phyloP scores from a whole-genome alignment of 495 filamentous ascomycete species.

The Evansstolkia leycettana region DNA sequence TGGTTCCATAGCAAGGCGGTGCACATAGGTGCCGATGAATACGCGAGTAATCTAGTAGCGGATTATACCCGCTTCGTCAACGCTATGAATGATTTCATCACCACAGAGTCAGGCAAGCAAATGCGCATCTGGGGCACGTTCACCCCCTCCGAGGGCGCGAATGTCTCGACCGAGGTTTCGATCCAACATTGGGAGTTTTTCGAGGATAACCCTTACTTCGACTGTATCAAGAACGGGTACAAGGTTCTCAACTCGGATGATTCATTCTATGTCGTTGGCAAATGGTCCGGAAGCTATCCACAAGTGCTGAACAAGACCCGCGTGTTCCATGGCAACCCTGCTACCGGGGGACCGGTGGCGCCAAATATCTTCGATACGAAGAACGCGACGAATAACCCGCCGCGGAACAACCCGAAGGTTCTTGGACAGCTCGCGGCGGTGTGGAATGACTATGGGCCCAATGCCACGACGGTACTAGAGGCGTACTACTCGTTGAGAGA shows the following conservation, averaged over 20 bases:
- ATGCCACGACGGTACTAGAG: conserved; percentile 31
- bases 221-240: conserved; percentile 39
- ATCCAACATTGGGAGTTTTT: conserved; percentile 35
- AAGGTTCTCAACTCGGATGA: conserved; percentile 41
- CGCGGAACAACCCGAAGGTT: conserved; percentile 21
- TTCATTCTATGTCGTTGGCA: conserved; percentile 34
- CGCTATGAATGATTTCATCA: conserved; percentile 30
- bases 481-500: conserved; percentile 37
- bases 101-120: conserved; percentile 20
- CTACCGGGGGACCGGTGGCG: conserved; percentile 24
- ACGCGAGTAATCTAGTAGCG: conserved; percentile 18
- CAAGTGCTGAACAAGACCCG: conserved; percentile 24
- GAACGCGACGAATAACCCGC: conserved; percentile 31
- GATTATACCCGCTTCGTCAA: conserved; percentile 40
- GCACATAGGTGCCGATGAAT: conserved; percentile 42
- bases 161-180: conserved; percentile 31
- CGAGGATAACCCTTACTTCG: conserved; percentile 31
- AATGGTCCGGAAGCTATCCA: conserved; percentile 33
- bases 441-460: conserved; percentile 42
- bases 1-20: conserved; percentile 43
- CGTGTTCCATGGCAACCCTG: conserved; percentile 31
- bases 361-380: conserved; percentile 35
- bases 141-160: conserved; percentile 26
- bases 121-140: conserved; percentile 44
- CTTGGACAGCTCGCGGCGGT: conserved; percentile 31